Evolutionary conservation across 305 asterid genomes (phyloP), one percentile per base, ranked within the genome.

Genomic region (Fraxinus dipetala): DNA sequence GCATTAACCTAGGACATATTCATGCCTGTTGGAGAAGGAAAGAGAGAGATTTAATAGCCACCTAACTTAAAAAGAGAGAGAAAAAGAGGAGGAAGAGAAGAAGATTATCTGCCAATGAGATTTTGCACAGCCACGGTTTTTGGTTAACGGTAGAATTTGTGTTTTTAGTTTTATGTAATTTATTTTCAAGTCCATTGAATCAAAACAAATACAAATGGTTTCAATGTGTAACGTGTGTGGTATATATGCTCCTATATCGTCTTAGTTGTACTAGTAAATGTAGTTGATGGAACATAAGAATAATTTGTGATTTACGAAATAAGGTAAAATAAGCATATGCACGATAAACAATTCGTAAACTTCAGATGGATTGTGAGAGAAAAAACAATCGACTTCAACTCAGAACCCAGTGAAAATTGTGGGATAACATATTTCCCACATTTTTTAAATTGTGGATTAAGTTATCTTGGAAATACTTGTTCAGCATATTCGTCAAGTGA

Each of bases 61-160:
- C 70, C 14, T 6, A 61, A n/a, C 24, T 11, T 11, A 13, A 45
- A 45, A 13, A 45, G n/a, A 45, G 11, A 3, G 0, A 20, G 14
- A 20, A 7, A 6, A 20, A 2, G 0, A 31, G 4, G 1, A 18
- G 8, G 31, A 7, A 16, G 22, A 40, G 2, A 30, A 20, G 24
- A 22, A 8, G 7, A 45, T 31, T 31, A 31, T 31, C 34, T 34
- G 14, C 32, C 72, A 24, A 30, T 63, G 24, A 63, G 34, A 20
- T 63, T 14, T 77, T 38, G 61, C 20, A 10, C 22, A 20, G 76
- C 30, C 75, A 6, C 4, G 24, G 6, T 1, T 31, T 56, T 38
- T 24, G 65, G 43, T 75, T 61, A 67, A 72, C 24, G 31, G 18
- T 77, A 59, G 87, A 36, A 24, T 77, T 72, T 61, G 31, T 78